These are phyloP conservation scores for Entomortierella chlamydospora DNA, from an alignment of 192 early-diverging fungal species.

Conservation along the genomic window DNA sequence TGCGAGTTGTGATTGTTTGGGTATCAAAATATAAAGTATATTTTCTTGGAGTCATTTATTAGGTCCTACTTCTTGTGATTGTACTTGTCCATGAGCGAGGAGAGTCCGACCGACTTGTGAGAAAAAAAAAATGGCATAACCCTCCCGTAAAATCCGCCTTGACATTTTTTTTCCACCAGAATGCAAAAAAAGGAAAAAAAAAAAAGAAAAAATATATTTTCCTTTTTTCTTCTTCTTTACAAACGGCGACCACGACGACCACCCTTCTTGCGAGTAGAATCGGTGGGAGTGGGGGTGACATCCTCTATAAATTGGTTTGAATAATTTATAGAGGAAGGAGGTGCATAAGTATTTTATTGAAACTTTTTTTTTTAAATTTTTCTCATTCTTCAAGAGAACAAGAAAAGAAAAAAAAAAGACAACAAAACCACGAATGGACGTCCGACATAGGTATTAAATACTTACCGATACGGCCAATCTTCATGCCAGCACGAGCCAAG, in stretches of 20 bases:
- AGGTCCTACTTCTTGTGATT: no score
- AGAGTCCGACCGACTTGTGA: background rate
- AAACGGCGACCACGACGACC: constrained; percentile 99
- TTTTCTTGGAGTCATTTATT: no score
- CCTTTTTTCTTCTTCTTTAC: constrained; percentile 61
- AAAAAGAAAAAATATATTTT: constrained; percentile 1
- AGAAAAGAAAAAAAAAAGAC: background rate
- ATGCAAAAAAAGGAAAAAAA: constrained; percentile 19
- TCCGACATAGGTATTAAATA: constrained; percentile 74
- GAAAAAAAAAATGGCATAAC: background rate
- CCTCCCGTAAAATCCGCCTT: constrained; percentile 1
- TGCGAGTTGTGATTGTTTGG: no score
- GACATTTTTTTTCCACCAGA: constrained; percentile 9
- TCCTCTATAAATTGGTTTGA: constrained; percentile 73
- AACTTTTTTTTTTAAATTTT: background rate
- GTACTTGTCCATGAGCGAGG: background rate
- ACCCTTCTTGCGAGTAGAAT: constrained; percentile 98
- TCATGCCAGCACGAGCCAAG: constrained; percentile 98
- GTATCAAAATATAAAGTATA: no score
- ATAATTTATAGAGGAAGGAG: constrained; percentile 45
- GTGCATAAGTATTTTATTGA: constrained; percentile 25
- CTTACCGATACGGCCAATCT: constrained; percentile 95
- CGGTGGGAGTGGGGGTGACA: constrained; percentile 98
- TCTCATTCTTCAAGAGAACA: background rate
- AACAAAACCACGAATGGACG: constrained; percentile 82